A percentile compares a stretch with the other conserved stretches of the same genome.
phyloP scores from a whole-genome alignment of 202 grass and related monocot genomes.

The Zizania palustris region DNA sequence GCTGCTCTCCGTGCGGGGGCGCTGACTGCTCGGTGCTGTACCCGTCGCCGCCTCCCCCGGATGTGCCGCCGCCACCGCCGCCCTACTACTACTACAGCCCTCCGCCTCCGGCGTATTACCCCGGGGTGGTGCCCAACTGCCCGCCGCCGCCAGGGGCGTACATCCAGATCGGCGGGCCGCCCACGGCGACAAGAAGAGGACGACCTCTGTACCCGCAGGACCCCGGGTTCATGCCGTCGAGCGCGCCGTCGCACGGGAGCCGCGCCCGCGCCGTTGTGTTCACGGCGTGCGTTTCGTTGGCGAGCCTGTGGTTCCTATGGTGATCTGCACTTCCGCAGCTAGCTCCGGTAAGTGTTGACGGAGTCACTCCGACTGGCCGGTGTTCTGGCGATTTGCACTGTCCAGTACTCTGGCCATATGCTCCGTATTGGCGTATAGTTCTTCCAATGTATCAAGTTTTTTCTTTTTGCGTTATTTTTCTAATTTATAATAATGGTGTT shows the following conservation, averaged over 20 bases:
- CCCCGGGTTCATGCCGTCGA: constrained; percentile 51
- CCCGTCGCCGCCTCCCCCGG: constrained; percentile 22
- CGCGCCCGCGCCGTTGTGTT: constrained; percentile 14
- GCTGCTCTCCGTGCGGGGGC: constrained; percentile 43
- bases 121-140: constrained; percentile 21
- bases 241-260: constrained; percentile 23
- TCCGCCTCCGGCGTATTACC: constrained; percentile 52
- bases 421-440: constrained; percentile 10
- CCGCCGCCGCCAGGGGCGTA: constrained; percentile 60
- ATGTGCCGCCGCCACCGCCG: constrained; percentile 40
- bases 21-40: constrained; percentile 38
- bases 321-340: constrained; percentile 12
- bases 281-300: constrained; percentile 24
- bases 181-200: constrained; percentile 42
- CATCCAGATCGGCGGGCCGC: constrained; percentile 42
- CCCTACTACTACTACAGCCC: constrained; percentile 65
- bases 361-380: background rate
- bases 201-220: constrained; percentile 63
- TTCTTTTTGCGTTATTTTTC: constrained; percentile 8
- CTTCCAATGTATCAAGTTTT: constrained; percentile 23
- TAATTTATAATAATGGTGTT: background rate
- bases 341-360: constrained; percentile 5
- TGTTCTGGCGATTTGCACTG: constrained; percentile 1
- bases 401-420: background rate
- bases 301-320: constrained; percentile 1